Percentiles rank a stretch among this genome's conserved stretches.
Evolutionary conservation across 1,284 basidiomycete genomes (phyloP).

Genomic region (Ceratobasidium sp.): DNA sequence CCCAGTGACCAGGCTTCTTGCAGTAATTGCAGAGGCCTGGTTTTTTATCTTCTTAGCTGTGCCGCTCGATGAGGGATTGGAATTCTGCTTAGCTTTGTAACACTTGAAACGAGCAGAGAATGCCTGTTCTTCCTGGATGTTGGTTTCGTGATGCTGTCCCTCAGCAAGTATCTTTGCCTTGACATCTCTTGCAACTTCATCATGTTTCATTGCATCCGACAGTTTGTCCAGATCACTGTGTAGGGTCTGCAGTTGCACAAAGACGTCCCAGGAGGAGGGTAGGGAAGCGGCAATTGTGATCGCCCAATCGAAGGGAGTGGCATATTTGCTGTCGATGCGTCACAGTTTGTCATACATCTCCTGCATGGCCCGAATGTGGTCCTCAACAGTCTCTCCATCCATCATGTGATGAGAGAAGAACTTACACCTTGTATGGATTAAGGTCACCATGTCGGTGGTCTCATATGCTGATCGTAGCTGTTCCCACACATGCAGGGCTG

Average conservation of each 20-base stretch:
- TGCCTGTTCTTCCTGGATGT: neutral
- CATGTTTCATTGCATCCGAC: neutral
- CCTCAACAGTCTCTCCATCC: neutral
- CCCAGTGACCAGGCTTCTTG: neutral
- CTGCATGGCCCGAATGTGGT: neutral
- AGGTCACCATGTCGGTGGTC: neutral
- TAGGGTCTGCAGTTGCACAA: neutral
- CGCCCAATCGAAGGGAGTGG: neutral
- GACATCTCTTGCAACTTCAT: neutral
- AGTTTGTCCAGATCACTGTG: neutral
- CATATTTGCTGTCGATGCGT: neutral
- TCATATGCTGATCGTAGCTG: no score
- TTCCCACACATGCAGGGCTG: no score
- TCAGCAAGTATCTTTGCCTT: neutral
- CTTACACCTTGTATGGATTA: neutral
- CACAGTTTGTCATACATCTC: neutral
- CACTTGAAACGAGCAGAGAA: neutral
- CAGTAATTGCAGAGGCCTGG: neutral
- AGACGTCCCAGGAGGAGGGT: neutral
- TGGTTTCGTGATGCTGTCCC: neutral
- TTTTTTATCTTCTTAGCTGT: neutral
- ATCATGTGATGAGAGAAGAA: neutral
- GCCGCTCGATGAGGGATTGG: neutral
- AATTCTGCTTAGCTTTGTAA: neutral
- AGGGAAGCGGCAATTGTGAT: neutral